A percentile compares a stretch with the other conserved stretches of the same genome.
phyloP scores from a whole-genome alignment of 129 eudicot genomes.

The Artemisia annua region DNA sequence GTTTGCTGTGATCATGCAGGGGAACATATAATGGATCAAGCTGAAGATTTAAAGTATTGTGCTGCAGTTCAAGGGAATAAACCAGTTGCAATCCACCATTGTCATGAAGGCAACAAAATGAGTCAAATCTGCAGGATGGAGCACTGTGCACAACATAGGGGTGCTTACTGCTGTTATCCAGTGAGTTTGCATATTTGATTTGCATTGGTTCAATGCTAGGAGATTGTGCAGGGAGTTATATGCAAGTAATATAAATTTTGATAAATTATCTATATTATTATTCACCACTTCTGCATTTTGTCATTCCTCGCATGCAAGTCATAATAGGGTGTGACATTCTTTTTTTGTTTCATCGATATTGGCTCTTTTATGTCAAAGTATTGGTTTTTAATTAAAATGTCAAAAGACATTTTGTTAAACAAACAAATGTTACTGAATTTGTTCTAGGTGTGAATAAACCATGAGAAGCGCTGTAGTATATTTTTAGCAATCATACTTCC shows the following conservation, averaged over 20 bases:
- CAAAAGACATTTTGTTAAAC: too few relatives aligned
- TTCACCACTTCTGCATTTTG: too few relatives aligned
- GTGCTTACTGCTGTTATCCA: slow-evolving; percentile 11
- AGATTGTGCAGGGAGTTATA: slow-evolving; percentile 18
- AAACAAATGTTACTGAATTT: too few relatives aligned
- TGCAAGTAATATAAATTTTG: neutral
- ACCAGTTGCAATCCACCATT: neutral
- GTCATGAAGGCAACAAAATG: slow-evolving; percentile 8
- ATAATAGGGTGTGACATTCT: too few relatives aligned
- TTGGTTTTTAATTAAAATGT: neutral
- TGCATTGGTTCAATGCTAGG: slow-evolving; percentile 9
- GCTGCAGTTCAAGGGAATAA: neutral
- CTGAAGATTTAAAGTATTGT: slow-evolving; percentile 3
- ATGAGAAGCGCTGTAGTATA: too few relatives aligned
- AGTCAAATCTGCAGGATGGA: too few relatives aligned
- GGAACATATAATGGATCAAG: slow-evolving; percentile 12
- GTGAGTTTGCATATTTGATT: slow-evolving; percentile 11
- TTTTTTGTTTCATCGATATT: neutral
- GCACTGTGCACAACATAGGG: neutral
- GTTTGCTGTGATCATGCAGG: slow-evolving; percentile 15
- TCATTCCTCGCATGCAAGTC: too few relatives aligned
- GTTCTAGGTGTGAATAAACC: too few relatives aligned
- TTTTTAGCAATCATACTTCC: too few relatives aligned
- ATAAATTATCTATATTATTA: too few relatives aligned
- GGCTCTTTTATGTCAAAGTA: neutral